These are phyloP conservation scores for Craterostigma plantagineum DNA, from an alignment of 257 asterid genomes.

Conservation along the genomic window DNA sequence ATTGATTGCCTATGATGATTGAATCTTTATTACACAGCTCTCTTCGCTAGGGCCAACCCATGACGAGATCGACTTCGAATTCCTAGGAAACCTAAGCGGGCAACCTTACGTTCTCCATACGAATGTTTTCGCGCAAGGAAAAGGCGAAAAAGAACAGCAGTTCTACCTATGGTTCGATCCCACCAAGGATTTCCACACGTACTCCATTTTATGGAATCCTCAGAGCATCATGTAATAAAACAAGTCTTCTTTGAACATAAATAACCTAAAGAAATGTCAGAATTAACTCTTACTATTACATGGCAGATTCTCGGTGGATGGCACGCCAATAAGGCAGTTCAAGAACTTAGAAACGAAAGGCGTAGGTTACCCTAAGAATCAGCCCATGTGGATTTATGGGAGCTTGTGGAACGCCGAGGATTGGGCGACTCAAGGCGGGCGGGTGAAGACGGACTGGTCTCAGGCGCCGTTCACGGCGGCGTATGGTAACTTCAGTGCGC, in stretches of 20 bases:
- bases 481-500: constrained; percentile 10
- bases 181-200: constrained; percentile 29
- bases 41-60: constrained; percentile 27
- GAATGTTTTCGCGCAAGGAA: constrained; percentile 26
- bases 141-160: constrained; percentile 30
- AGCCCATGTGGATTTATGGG: constrained; percentile 24
- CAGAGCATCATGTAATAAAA: constrained; percentile 30
- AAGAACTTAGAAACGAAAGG: constrained; percentile 20
- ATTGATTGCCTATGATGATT: too few relatives aligned
- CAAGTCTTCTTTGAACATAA: too few relatives aligned
- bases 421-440: constrained; percentile 27
- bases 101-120: constrained; percentile 32
- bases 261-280: too few relatives aligned
- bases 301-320: constrained; percentile 47
- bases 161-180: constrained; percentile 39
- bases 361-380: constrained; percentile 26
- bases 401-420: constrained; percentile 22
- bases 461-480: constrained; percentile 22
- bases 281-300: too few relatives aligned
- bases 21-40: constrained; percentile 12
- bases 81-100: constrained; percentile 29
- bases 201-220: constrained; percentile 37
- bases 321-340: constrained; percentile 47
- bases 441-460: constrained; percentile 19
- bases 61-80: constrained; percentile 35